Evolutionary conservation across 2,329 filamentous ascomycete species (phyloP).

Genomic region (Colletotrichum sojae): DNA sequence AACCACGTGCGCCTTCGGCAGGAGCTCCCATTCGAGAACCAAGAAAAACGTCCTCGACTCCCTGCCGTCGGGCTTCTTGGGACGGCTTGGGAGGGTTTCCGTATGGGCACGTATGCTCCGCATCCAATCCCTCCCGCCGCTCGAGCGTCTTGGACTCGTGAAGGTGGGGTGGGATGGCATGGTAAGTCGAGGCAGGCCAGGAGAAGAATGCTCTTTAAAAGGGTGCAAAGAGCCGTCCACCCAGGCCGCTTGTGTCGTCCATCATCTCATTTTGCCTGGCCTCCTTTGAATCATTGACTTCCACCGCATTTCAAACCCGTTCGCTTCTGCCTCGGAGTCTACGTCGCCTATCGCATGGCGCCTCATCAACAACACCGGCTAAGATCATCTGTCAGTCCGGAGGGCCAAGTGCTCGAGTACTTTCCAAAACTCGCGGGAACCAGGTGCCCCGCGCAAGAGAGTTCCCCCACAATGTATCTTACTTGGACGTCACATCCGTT

Average conservation of each 20-base stretch:
- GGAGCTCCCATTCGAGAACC: constrained; percentile 17
- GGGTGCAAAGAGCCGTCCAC: constrained; percentile 16
- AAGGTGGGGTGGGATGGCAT: constrained; percentile 32
- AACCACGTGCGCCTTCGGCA: constrained; percentile 35
- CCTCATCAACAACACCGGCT: background rate
- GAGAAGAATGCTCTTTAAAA: constrained; percentile 27
- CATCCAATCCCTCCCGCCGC: constrained; percentile 19
- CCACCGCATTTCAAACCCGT: background rate
- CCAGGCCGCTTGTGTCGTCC: background rate
- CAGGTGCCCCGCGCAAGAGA: background rate
- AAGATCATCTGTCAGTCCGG: background rate
- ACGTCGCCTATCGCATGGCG: background rate
- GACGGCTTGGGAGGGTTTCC: constrained; percentile 7
- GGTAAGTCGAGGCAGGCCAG: constrained; percentile 18
- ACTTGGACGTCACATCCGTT: constrained; percentile 8
- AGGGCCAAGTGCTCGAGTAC: background rate
- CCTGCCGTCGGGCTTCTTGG: constrained; percentile 13
- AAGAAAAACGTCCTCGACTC: constrained; percentile 2
- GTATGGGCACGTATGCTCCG: constrained; percentile 25
- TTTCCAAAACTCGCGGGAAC: background rate
- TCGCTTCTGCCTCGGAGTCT: no score
- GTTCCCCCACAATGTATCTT: background rate
- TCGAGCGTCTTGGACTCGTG: constrained; percentile 26
- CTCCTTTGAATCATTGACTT: background rate
- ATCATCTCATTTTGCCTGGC: constrained; percentile 4